Percentiles rank a stretch among this genome's conserved stretches.
These are phyloP conservation scores for Gypsophila paniculata DNA, from an alignment of 179 eudicot genomes.

Conservation along the genomic window DNA sequence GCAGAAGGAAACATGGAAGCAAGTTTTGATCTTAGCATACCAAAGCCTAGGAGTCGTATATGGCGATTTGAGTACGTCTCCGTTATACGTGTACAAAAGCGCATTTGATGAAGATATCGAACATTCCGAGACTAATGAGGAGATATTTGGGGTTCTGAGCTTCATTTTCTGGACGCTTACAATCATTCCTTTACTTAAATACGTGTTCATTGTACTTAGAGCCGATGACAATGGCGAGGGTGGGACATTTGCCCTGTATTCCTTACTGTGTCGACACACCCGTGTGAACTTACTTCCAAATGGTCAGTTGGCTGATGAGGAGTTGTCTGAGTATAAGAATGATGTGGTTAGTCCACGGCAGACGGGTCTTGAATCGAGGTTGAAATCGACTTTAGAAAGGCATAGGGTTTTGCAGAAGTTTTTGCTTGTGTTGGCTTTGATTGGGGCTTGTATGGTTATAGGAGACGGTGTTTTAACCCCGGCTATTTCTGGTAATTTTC, in stretches of 20 bases:
- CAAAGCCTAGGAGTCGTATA: conserved; percentile 91
- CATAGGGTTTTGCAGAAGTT: conserved; percentile 69
- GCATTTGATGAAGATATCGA: conserved; percentile 74
- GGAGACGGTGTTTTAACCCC: conserved; percentile 88
- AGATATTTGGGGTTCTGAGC: conserved; percentile 77
- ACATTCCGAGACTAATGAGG: conserved; percentile 58
- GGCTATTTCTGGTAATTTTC: conserved; percentile 65
- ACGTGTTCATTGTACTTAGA: conserved; percentile 78
- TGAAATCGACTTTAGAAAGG: conserved; percentile 68
- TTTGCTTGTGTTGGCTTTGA: conserved; percentile 75
- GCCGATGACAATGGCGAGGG: conserved; percentile 99
- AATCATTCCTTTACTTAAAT: conserved; percentile 66
- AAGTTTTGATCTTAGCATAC: conserved; percentile 70
- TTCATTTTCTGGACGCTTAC: conserved; percentile 81
- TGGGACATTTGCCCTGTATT: conserved; percentile 86
- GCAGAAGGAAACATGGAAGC: conserved; percentile 88
- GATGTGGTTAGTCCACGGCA: conserved; percentile 36
- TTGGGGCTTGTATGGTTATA: conserved; percentile 97
- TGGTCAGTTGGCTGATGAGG: conserved; percentile 71
- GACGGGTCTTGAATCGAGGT: conserved; percentile 44
- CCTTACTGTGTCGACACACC: conserved; percentile 79
- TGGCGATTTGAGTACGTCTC: conserved; percentile 91
- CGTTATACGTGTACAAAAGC: conserved; percentile 73
- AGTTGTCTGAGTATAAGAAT: conserved; percentile 61
- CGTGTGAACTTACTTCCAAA: conserved; percentile 69